phyloP scores from a whole-genome alignment of 225 moss, liverwort and hornwort species.

The Neckera pumila region DNA sequence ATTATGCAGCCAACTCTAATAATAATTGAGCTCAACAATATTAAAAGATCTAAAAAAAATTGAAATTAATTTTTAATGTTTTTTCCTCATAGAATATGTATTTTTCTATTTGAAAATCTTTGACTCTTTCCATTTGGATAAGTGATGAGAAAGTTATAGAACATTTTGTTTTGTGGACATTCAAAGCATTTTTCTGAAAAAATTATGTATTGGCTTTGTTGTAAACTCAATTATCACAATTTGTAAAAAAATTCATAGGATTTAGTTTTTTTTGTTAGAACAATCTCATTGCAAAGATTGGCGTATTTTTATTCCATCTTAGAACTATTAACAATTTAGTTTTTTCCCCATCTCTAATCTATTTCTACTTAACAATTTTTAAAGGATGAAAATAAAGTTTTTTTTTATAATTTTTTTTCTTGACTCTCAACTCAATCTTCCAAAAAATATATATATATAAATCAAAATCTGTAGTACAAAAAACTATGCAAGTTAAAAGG shows the following conservation, averaged over 20 bases:
- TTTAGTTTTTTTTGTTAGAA: neutral
- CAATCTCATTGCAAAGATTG: rapidly evolving
- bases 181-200: neutral
- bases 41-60: too few species aligned
- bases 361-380: neutral
- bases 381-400: too few species aligned
- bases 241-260: rapidly evolving
- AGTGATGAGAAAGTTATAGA: too few species aligned
- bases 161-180: neutral
- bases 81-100: too few species aligned
- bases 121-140: too few species aligned
- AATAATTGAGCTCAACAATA: too few species aligned
- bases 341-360: neutral
- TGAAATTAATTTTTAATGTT: too few species aligned
- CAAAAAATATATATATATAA: too few species aligned
- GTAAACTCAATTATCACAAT: neutral
- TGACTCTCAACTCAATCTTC: neutral
- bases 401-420: too few species aligned
- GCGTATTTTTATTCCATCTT: neutral
- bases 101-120: too few species aligned
- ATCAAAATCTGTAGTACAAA: neutral
- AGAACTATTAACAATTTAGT: neutral
- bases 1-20: too few species aligned
- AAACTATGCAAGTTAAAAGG: neutral
- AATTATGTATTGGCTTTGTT: rapidly evolving